These are phyloP conservation scores for Sarocladium strictum DNA, from an alignment of 2,329 filamentous ascomycete species.

Conservation along the genomic window DNA sequence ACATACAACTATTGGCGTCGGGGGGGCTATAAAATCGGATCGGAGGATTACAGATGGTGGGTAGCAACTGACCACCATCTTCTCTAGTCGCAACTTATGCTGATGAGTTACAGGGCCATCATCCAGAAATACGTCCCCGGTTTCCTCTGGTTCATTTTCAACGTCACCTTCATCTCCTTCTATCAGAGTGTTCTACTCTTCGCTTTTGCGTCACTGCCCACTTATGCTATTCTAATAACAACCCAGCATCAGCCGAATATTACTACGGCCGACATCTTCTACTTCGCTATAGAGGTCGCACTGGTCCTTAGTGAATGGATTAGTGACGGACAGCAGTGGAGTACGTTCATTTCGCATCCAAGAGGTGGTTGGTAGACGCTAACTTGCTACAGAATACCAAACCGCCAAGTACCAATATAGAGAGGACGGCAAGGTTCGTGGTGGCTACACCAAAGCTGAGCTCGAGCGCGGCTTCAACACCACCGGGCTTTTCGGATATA, in stretches of 20 bases:
- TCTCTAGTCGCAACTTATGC: conserved; percentile 9
- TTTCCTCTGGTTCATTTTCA: conserved; percentile 73
- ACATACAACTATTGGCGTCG: conserved; percentile 97
- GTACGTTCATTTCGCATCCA: conserved; percentile 33
- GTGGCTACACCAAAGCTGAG: conserved; percentile 61
- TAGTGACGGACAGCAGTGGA: conserved; percentile 91
- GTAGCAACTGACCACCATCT: conserved; percentile 10
- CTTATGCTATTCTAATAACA: conserved; percentile 74
- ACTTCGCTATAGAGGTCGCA: conserved; percentile 38
- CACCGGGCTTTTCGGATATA: conserved; percentile 79
- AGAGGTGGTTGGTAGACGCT: neutral
- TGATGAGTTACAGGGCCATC: conserved; percentile 50
- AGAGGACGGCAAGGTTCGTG: conserved; percentile 63
- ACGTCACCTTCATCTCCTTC: conserved; percentile 83
- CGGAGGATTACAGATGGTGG: conserved; percentile 89
- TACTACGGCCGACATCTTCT: conserved; percentile 40
- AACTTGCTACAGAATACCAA: conserved; percentile 58
- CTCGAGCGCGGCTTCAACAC: conserved; percentile 87
- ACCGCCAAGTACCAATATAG: conserved; percentile 72
- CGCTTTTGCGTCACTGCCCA: conserved; percentile 65
- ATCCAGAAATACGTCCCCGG: conserved; percentile 60
- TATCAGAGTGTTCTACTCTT: conserved; percentile 79
- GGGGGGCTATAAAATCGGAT: conserved; percentile 82
- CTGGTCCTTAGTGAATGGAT: conserved; percentile 65
- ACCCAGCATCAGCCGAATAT: conserved; percentile 53